Base-by-base conservation (phyloP, 257 asterid genomes). In the Ilex asprella region DNA sequence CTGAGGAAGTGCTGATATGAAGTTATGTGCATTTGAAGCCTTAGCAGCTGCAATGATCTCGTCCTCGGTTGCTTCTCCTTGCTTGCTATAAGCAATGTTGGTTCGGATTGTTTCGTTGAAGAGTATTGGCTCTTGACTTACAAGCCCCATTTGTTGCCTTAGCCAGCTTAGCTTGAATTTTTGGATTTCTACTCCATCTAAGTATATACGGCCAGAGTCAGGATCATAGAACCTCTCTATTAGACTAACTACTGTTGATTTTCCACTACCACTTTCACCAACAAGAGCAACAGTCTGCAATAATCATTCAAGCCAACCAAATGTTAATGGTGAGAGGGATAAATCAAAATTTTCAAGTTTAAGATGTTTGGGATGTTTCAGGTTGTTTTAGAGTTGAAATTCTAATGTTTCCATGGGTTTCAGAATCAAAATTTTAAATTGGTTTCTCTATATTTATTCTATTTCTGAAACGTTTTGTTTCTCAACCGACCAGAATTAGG, bases 191-290 rank as follows among this genome's bases (percentile, higher is more conserved):
- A 79, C 77, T 0, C 78, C 81, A 30, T 86, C 96, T 58, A 86
- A 55, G 44, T 49, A 30, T 51, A 89, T 67, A 2, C 30, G 31
- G 2, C 96, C 96, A 1, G 80, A 69, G 60, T 82, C 82, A 0
- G 95, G 93, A 67, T 79, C 77, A 68, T 89, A 86, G 63, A 89
- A 89, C 65, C 96, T 66, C 59, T 89, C 90, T 55, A 89, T 76
- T 10, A 86, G 78, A 54, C 83, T 75, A 21, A 89, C 84, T 6
- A 86, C 86, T 0, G 95, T 86, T 31, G 95, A 89, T 68, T 86
- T 89, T 2, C 95, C 95, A 15, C 96, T 80, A 2, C 95, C 95
- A 52, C 92, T 89, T 69, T 84, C 93, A 55, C 95, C 95, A n/a
- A 86, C 95, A 59, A 89, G 81, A 60, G 95, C 96, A 64, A 82